Evolutionary conservation across 805 yeast genomes (phyloP), one percentile per base, ranked within the genome.

Genomic region (Metschnikowia peoriensis): DNA sequence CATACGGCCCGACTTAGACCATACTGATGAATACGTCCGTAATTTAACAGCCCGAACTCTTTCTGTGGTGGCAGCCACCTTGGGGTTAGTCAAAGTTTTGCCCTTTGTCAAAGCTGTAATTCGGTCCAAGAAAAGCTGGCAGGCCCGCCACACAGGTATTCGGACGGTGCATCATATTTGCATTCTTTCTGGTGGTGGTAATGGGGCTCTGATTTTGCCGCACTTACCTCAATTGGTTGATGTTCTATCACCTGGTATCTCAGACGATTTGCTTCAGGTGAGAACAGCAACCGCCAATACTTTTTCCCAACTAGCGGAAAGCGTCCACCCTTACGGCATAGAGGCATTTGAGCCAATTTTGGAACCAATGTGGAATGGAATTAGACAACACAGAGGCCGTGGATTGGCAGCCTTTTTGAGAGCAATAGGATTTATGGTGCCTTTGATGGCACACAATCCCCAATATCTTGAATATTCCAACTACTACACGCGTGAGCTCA

Each of bases 21-120:
- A 87, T 60, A 78, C 78, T 9, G 97, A 92, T 62, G 97, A 91
- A 60, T 85, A 83, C 59, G 84, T 88, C 8, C 74, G 97, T 49
- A 86, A 86, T 60, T 75, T 84, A 0, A 85, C 96, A 0, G 81
- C 97, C 0, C 74, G 93, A 50, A 82, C 91, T 0, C 76, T 92
- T 66, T 97, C 97, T 0, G 87, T 90, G 6, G 90, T 88, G 1
- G 91, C 96, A 0, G 81, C 83, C 44, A 81, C 97, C 0, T 66
- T 92, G 38, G 97, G 97, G 0, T 72, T 90, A 7, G 84, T 80
- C 1, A 70, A 81, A 6, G 66, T 89, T 44, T 62, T 94, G 11
- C 97, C 97, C 0, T 93, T 93, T 64, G 66, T 93, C 38, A 81
- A 78, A 56, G 96, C 97, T 0, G 92, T 88, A 5, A 83, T 93